phyloP scores from a whole-genome alignment of 305 asterid genomes.

The Fraxinus nigra region DNA sequence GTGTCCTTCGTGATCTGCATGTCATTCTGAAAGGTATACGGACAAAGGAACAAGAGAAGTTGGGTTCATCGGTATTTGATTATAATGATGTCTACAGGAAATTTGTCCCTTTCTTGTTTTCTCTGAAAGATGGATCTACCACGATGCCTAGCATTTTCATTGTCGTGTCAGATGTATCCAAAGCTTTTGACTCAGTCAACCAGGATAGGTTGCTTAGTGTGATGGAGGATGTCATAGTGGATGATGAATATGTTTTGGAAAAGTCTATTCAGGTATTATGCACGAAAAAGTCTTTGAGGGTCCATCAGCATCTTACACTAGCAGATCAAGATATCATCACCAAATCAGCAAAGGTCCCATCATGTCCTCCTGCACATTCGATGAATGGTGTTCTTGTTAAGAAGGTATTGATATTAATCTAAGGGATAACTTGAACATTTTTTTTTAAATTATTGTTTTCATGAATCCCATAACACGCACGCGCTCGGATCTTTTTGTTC shows the following conservation, averaged over 20 bases:
- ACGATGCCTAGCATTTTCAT: constrained; percentile 49
- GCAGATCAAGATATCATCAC: constrained; percentile 32
- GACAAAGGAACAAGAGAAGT: constrained; percentile 52
- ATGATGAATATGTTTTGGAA: constrained; percentile 53
- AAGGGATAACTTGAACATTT: not conserved
- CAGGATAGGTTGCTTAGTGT: constrained; percentile 69
- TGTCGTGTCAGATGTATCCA: constrained; percentile 79
- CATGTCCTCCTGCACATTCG: constrained; percentile 33
- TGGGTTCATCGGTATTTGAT: constrained; percentile 85
- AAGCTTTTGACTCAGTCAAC: constrained; percentile 77
- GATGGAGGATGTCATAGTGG: constrained; percentile 53
- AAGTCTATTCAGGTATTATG: constrained; percentile 51
- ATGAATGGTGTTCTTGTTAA: constrained; percentile 53
- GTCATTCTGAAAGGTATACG: constrained; percentile 58
- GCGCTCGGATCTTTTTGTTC: not conserved
- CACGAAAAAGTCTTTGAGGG: constrained; percentile 48
- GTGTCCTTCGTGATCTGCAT: constrained; percentile 60
- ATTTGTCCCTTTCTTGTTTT: constrained; percentile 58
- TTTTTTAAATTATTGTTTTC: not conserved
- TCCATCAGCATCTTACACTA: constrained; percentile 38
- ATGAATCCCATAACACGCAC: not conserved
- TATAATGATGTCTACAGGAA: constrained; percentile 74
- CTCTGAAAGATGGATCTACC: constrained; percentile 40
- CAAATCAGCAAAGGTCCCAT: constrained; percentile 27
- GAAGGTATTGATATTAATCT: constrained; percentile 44